phyloP scores from a whole-genome alignment of 805 yeast species.

The Candida methanosorbosa region DNA sequence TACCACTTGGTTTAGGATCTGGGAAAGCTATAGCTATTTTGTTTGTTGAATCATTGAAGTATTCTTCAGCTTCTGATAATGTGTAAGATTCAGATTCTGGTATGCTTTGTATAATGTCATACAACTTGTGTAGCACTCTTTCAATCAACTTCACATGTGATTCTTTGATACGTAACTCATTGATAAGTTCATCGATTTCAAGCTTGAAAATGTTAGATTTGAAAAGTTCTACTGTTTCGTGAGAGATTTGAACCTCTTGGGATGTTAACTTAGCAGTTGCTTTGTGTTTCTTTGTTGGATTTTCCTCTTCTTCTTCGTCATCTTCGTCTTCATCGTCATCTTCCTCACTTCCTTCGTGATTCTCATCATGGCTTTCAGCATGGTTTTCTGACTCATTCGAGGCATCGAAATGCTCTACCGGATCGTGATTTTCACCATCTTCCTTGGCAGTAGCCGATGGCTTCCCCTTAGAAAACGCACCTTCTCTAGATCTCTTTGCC shows the following conservation, averaged over 20 bases:
- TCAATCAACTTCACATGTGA: constrained; percentile 58
- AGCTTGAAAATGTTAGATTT: constrained; percentile 92
- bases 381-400: constrained; percentile 11
- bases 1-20: constrained; percentile 71
- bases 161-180: constrained; percentile 72
- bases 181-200: constrained; percentile 85
- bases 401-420: neutral
- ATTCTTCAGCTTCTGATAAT: constrained; percentile 50
- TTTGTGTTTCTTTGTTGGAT: constrained; percentile 12
- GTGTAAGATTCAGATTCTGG: constrained; percentile 43
- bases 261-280: constrained; percentile 37
- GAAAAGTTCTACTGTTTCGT: constrained; percentile 91
- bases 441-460: constrained; percentile 6
- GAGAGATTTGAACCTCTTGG: constrained; percentile 82
- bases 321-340: constrained; percentile 7
- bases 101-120: constrained; percentile 56
- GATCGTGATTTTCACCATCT: neutral
- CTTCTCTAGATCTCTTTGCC: too few relatives aligned
- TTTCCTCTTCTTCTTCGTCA: constrained; percentile 5
- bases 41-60: constrained; percentile 34
- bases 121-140: constrained; percentile 64
- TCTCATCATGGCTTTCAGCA: constrained; percentile 23
- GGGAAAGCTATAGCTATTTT: constrained; percentile 72
- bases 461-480: too few relatives aligned
- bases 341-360: constrained; percentile 13